A percentile compares a stretch with the other conserved stretches of the same genome.
Conservation (phyloP, 2,329 filamentous ascomycete species). For the Madurella fahalii region DNA sequence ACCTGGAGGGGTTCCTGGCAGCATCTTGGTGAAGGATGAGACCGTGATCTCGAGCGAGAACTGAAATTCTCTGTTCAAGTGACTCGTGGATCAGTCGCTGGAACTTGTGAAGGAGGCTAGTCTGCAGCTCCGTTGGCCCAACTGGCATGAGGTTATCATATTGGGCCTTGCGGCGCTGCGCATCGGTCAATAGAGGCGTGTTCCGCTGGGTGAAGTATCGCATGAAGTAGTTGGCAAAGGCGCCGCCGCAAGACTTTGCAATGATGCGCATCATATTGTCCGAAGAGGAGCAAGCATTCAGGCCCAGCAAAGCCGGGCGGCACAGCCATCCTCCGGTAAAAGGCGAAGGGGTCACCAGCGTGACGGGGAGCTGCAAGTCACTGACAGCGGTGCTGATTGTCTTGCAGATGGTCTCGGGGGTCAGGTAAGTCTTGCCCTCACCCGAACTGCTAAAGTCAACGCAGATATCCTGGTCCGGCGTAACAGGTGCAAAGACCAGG, state of each 20-base stretch:
- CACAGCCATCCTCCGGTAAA: slow-evolving; percentile 26
- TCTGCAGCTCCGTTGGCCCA: slow-evolving; percentile 14
- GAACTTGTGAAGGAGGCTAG: slow-evolving; percentile 13
- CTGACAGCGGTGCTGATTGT: slow-evolving; percentile 12
- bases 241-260: slow-evolving; percentile 19
- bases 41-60: slow-evolving; percentile 9
- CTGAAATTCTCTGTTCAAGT: slow-evolving; percentile 15
- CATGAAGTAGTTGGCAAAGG: slow-evolving; percentile 21
- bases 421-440: slow-evolving; percentile 7
- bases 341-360: slow-evolving; percentile 19
- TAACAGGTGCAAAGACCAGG: slow-evolving; percentile 21
- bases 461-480: slow-evolving; percentile 22
- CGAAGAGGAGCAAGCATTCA: neutral
- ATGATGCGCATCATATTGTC: slow-evolving; percentile 11
- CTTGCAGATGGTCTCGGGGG: slow-evolving; percentile 9
- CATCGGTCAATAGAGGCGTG: slow-evolving; percentile 15
- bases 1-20: no score
- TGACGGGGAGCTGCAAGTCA: slow-evolving; percentile 9
- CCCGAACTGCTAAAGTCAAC: slow-evolving; percentile 18
- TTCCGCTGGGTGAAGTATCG: slow-evolving; percentile 8
- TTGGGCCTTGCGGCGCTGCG: slow-evolving; percentile 5
- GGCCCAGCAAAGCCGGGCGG: slow-evolving; percentile 14
- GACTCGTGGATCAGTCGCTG: slow-evolving; percentile 20
- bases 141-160: slow-evolving; percentile 22
- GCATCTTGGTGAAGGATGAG: slow-evolving; percentile 14